These are phyloP conservation scores for Plasmodium blacklocki DNA, from an alignment of 169 alveolate genomes.

Conservation along the genomic window DNA sequence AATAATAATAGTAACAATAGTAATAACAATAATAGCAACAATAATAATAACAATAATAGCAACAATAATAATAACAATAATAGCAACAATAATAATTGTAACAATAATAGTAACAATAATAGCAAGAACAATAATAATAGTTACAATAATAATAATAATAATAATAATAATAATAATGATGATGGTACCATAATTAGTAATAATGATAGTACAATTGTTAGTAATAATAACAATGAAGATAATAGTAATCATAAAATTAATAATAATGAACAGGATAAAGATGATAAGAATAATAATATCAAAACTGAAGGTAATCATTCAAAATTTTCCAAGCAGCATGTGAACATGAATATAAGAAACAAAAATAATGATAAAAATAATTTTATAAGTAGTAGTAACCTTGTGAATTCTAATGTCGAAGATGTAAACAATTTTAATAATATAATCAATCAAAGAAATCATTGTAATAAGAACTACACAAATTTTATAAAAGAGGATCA, in stretches of 20 bases:
- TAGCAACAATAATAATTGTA: neutral
- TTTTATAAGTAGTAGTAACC: neutral
- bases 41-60: conserved; percentile 29
- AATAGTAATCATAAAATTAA: neutral
- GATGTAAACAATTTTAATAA: conserved; percentile 3
- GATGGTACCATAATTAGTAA: neutral
- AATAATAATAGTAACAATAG: conserved; percentile 15
- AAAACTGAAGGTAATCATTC: neutral
- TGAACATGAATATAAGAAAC: neutral
- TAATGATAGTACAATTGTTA: neutral
- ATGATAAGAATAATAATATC: neutral
- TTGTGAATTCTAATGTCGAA: neutral
- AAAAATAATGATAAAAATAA: neutral
- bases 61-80: neutral
- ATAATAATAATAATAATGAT: neutral
- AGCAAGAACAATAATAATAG: neutral
- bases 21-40: conserved; percentile 6
- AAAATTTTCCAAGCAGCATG: no score
- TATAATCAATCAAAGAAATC: conserved; percentile 31
- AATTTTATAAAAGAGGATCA: conserved; percentile 14
- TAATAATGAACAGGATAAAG: neutral
- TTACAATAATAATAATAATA: neutral
- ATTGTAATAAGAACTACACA: conserved; percentile 13
- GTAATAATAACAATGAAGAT: conserved; percentile 11
- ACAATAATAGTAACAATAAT: neutral